Conservation (phyloP, 2,329 filamentous ascomycete species). For the Fusarium nurragi region DNA sequence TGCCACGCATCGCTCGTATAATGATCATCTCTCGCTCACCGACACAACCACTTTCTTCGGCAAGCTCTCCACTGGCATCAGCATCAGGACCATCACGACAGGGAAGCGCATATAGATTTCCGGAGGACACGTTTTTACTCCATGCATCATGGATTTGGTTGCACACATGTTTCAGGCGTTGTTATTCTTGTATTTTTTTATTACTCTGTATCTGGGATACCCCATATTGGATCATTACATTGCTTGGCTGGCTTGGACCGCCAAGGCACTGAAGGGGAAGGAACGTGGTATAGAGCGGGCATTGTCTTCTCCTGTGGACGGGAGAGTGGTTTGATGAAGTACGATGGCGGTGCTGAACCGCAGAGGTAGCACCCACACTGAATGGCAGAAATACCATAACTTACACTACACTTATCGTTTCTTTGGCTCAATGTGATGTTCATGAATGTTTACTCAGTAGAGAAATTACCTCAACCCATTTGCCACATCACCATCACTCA, state of each 20-base stretch:
- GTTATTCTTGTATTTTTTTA: conserved; percentile 20
- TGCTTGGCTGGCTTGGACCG: conserved; percentile 4
- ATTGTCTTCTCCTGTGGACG: conserved; percentile 5
- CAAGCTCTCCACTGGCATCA: conserved; percentile 8
- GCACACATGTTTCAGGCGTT: conserved; percentile 34
- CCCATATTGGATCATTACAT: conserved; percentile 33
- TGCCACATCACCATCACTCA: not conserved
- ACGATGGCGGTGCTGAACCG: conserved; percentile 16
- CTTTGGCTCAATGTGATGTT: not conserved
- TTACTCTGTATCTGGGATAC: conserved; percentile 40
- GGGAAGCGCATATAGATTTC: conserved; percentile 40
- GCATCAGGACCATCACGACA: conserved; percentile 22
- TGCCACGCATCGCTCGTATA: conserved; percentile 6
- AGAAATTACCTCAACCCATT: not conserved
- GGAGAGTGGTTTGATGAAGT: conserved; percentile 14
- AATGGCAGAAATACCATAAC: conserved; percentile 53
- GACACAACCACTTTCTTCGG: conserved; percentile 5
- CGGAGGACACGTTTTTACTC: conserved; percentile 1
- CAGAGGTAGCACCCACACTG: conserved; percentile 46
- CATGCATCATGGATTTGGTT: conserved; percentile 7
- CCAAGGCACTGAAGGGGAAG: not conserved
- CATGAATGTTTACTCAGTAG: not conserved
- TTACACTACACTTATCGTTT: conserved; percentile 11
- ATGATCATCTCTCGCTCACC: conserved; percentile 3
- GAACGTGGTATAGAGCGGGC: conserved; percentile 5